Evolutionary conservation across 495 filamentous ascomycete genomes (phyloP), one percentile per base, ranked within the genome.

Genomic region (Polyplosphaeria fusca): DNA sequence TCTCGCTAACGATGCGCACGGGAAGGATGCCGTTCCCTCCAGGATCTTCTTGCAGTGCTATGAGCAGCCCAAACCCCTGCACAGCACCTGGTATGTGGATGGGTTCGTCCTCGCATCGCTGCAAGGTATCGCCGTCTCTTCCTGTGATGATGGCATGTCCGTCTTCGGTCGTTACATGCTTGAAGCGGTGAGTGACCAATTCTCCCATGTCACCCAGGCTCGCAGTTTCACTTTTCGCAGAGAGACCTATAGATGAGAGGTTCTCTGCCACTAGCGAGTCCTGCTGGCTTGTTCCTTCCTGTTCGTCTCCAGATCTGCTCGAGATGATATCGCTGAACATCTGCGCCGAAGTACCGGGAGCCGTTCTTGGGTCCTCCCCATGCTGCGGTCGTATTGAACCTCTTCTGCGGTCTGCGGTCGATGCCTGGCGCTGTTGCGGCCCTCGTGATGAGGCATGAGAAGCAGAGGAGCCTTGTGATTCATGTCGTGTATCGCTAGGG

Each of bases 61-160:
- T 61, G 45, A 96, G 72, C 2, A 87, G 72, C 1, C 92, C 91
- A 67, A 95, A 97, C 5, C 79, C 75, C 62, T 96, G 92, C 1
- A 96, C 75, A n/a, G 91, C 89, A 13, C 91, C 91, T 0, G 92
- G 92, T 13, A 89, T 87, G 60, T 90, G 89, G 37, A 96, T 96
- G 0, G 92, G 90, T 61, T 96, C 92, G 69, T 97, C 92, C 70
- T 97, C 92, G 68, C 89, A 95, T 37, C 81, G 71, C 62, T 91
- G 87, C 37, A 92, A 73, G 1, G 71, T 79, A 14, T 82, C 77
- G 2, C 85, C 82, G 49, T 86, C 80, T 48, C 87, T 76, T 11
- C 91, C 91, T 4, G 89, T 92, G 44, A 95, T 85, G 18, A 97
- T 81, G 4, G 85, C 86, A 73, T 97, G 91, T 0, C 91, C 91